phyloP scores from a whole-genome alignment of 441 rosid species.

The Aleurites moluccanus region DNA sequence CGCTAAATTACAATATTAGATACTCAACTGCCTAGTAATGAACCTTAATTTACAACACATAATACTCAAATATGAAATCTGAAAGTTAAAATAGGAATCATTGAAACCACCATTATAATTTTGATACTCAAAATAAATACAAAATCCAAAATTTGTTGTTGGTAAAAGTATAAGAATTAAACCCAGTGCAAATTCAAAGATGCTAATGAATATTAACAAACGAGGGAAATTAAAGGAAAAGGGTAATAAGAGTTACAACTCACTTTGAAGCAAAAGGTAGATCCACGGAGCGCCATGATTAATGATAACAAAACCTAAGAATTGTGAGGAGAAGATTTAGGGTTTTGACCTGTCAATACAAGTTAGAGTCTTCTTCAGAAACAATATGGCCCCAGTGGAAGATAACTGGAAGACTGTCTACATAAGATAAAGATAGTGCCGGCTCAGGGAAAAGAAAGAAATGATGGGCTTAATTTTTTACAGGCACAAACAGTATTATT shows the following conservation, averaged over 20 bases:
- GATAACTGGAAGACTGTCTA: no score
- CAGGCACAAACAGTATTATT: no score
- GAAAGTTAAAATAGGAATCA: neutral
- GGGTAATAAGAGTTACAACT: constrained; percentile 22
- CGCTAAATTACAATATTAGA: no score
- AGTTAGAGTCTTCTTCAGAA: neutral
- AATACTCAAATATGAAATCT: neutral
- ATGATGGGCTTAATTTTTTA: no score
- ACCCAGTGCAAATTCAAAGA: neutral
- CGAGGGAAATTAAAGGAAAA: neutral
- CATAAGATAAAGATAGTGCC: no score
- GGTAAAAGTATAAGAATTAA: neutral
- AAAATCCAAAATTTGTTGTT: neutral
- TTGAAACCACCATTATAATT: neutral
- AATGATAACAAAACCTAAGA: neutral
- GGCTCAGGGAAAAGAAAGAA: no score
- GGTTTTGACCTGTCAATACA: constrained; percentile 6
- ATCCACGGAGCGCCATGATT: constrained; percentile 49
- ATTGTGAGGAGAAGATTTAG: neutral
- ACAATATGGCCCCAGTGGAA: neutral
- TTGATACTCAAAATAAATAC: neutral
- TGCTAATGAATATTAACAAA: neutral
- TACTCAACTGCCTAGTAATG: neutral
- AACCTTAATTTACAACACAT: neutral
- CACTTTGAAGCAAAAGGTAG: constrained; percentile 43